phyloP scores from a whole-genome alignment of 176 grass and related monocot genomes.

The Pontederia paniculata region DNA sequence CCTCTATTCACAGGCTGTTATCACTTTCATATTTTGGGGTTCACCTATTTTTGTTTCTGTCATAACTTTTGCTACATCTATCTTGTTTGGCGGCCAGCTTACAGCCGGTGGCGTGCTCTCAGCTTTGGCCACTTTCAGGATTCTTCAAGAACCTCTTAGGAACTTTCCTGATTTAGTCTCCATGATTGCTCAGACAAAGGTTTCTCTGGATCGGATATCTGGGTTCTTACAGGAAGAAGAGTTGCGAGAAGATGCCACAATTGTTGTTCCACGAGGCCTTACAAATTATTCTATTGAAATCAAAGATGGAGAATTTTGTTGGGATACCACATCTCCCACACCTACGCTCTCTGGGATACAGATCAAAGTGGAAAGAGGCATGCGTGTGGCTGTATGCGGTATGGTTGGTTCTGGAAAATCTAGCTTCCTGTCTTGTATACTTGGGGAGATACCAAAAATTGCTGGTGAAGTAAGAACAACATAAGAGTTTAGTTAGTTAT shows the following conservation, averaged over 20 bases:
- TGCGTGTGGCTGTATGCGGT: slow-evolving; percentile 91
- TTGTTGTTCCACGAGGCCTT: slow-evolving; percentile 40
- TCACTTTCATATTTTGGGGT: slow-evolving; percentile 98
- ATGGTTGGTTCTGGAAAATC: slow-evolving; percentile 92
- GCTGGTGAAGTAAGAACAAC: slow-evolving; percentile 66
- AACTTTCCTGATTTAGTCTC: slow-evolving; percentile 96
- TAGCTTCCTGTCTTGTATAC: slow-evolving; percentile 80
- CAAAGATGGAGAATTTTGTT: slow-evolving; percentile 62
- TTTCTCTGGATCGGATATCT: slow-evolving; percentile 72
- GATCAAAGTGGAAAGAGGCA: slow-evolving; percentile 69
- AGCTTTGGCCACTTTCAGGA: slow-evolving; percentile 90
- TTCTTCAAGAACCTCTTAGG: slow-evolving; percentile 96
- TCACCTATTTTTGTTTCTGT: slow-evolving; percentile 89
- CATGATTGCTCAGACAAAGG: slow-evolving; percentile 95
- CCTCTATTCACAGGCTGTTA: slow-evolving; percentile 77
- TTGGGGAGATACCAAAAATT: slow-evolving; percentile 90
- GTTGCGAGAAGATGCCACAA: slow-evolving; percentile 58
- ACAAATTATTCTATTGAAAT: slow-evolving; percentile 76
- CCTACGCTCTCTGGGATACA: slow-evolving; percentile 54
- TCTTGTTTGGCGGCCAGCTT: slow-evolving; percentile 71
- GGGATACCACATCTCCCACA: slow-evolving; percentile 40
- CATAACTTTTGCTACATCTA: slow-evolving; percentile 84
- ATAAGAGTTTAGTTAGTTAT: not conserved
- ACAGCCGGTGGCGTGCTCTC: slow-evolving; percentile 93
- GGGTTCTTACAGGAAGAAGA: slow-evolving; percentile 78